Evolutionary conservation across 164 flowering plant species (phyloP).

Genomic region (Dillenia turbinata): DNA sequence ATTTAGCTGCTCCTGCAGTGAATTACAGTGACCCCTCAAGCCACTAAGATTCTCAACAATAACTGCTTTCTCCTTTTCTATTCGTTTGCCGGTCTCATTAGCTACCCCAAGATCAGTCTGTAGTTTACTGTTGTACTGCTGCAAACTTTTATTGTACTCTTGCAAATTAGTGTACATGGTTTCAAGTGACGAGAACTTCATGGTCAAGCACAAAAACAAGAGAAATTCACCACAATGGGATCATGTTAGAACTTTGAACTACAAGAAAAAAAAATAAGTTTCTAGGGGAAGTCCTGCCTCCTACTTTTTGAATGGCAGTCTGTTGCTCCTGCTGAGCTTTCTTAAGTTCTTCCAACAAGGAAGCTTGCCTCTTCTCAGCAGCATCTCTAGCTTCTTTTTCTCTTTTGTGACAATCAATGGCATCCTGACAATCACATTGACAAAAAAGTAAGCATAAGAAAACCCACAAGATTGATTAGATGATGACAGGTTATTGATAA

Average conservation of each 20-base stretch:
- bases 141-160: conserved; percentile 40
- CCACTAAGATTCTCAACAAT: conserved; percentile 38
- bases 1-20: conserved; percentile 35
- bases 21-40: conserved; percentile 38
- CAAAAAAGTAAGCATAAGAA: not conserved
- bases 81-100: conserved; percentile 25
- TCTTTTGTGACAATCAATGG: conserved; percentile 35
- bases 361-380: conserved; percentile 38
- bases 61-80: conserved; percentile 38
- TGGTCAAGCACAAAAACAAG: too few relatives aligned
- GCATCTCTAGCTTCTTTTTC: conserved; percentile 52
- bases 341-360: conserved; percentile 46
- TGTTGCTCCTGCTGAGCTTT: conserved; percentile 40
- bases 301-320: conserved; percentile 33
- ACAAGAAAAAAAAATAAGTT: too few relatives aligned
- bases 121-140: conserved; percentile 36
- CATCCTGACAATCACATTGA: conserved; percentile 29
- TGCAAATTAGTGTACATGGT: conserved; percentile 35
- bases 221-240: too few relatives aligned
- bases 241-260: too few relatives aligned
- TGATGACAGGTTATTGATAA: not conserved
- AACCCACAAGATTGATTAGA: not conserved
- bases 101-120: conserved; percentile 29
- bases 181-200: conserved; percentile 27
- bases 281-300: not conserved